These are phyloP conservation scores for Aureobasidium leucospermi DNA, from an alignment of 2,329 filamentous ascomycete species.

Conservation along the genomic window DNA sequence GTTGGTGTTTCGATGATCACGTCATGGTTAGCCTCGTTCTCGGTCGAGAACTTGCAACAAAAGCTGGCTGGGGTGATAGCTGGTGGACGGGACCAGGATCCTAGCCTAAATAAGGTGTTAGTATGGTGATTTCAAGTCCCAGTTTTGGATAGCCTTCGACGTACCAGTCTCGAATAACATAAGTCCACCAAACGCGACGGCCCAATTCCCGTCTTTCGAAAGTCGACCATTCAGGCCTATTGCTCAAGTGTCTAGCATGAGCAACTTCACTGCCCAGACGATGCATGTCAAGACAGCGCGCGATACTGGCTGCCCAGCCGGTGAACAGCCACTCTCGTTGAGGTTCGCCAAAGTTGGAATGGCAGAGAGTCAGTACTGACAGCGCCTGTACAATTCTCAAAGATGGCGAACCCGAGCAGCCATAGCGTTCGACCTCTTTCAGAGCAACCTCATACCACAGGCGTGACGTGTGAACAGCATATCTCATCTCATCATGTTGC, in stretches of 20 bases:
- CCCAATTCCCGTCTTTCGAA: slow-evolving; percentile 9
- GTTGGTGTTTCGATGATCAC: neutral
- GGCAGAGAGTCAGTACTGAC: slow-evolving; percentile 11
- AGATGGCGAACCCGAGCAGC: neutral
- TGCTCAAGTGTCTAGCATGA: neutral
- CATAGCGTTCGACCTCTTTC: slow-evolving; percentile 9
- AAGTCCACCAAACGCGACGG: slow-evolving; percentile 14
- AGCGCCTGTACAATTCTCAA: slow-evolving; percentile 6
- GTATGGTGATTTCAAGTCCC: neutral
- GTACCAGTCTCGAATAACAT: slow-evolving; percentile 13
- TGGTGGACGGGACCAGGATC: slow-evolving; percentile 9
- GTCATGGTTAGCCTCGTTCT: neutral
- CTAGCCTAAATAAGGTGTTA: slow-evolving; percentile 3
- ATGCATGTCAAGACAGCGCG: slow-evolving; percentile 13
- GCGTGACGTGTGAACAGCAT: slow-evolving; percentile 8
- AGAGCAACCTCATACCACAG: slow-evolving; percentile 13
- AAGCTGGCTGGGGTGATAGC: slow-evolving; percentile 12
- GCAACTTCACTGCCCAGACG: slow-evolving; percentile 9
- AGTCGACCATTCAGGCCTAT: slow-evolving; percentile 5
- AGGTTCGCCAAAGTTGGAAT: slow-evolving; percentile 11
- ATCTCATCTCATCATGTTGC: slow-evolving; percentile 1
- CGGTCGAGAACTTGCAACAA: slow-evolving; percentile 11
- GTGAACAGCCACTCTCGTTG: slow-evolving; percentile 12
- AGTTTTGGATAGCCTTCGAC: neutral
- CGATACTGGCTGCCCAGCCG: slow-evolving; percentile 4